Conservation (phyloP, 306 rosid genomes). For the Malus sieversii region DNA sequence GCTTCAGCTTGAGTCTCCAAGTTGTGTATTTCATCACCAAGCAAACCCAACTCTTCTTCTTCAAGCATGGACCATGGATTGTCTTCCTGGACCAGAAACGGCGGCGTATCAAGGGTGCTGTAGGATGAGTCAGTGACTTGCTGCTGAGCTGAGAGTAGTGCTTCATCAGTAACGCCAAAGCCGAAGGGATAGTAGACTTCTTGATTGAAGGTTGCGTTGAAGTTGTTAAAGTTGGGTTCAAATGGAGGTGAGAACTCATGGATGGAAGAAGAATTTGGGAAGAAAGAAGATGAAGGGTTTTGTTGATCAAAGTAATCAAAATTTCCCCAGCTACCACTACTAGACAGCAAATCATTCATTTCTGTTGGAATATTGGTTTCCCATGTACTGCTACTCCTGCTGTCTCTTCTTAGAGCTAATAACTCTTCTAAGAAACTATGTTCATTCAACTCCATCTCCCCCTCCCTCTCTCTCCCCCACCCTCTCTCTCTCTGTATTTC, state of each 20-base stretch:
- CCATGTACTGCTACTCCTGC: slow-evolving; percentile 36
- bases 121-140: slow-evolving; percentile 44
- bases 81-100: slow-evolving; percentile 39
- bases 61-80: slow-evolving; percentile 40
- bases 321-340: slow-evolving; percentile 23
- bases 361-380: slow-evolving; percentile 44
- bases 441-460: slow-evolving; percentile 51
- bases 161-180: neutral
- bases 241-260: slow-evolving; percentile 37
- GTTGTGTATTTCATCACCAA: slow-evolving; percentile 47
- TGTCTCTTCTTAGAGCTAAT: slow-evolving; percentile 56
- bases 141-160: slow-evolving; percentile 41
- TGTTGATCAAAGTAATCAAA: slow-evolving; percentile 61
- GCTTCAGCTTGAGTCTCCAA: slow-evolving; percentile 46
- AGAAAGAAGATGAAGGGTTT: slow-evolving; percentile 23
- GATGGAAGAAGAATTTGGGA: slow-evolving; percentile 41
- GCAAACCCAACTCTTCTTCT: slow-evolving; percentile 47
- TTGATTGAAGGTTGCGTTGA: slow-evolving; percentile 25
- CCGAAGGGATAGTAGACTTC: slow-evolving; percentile 42
- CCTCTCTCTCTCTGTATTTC: neutral
- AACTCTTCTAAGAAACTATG: slow-evolving; percentile 64
- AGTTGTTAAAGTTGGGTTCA: slow-evolving; percentile 15
- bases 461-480: neutral
- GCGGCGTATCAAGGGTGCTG: slow-evolving; percentile 32
- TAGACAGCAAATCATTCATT: slow-evolving; percentile 46